phyloP scores from a whole-genome alignment of 345 rosid genomes.

The Eucalyptus cloeziana region DNA sequence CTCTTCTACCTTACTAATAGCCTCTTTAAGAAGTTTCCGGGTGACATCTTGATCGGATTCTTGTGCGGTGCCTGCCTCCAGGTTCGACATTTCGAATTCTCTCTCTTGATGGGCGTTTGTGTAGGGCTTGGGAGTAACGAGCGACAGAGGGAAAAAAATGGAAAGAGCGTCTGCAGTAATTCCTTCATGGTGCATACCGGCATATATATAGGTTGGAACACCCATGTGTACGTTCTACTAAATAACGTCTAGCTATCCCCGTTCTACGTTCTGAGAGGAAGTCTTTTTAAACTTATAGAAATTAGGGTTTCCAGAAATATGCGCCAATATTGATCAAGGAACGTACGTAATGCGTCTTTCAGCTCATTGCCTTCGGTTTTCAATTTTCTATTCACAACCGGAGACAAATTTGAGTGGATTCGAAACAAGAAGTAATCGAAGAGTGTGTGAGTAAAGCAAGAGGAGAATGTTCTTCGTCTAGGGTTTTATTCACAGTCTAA shows the following conservation, averaged over 20 bases:
- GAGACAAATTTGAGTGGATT: not conserved
- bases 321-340: not conserved
- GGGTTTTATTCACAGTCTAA: not conserved
- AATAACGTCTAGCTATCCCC: too few species aligned
- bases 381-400: not conserved
- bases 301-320: not conserved
- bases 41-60: too few species aligned
- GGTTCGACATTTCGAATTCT: too few species aligned
- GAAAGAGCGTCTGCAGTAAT: too few species aligned
- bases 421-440: not conserved
- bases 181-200: too few species aligned
- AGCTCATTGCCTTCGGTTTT: not conserved
- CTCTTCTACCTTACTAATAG: too few species aligned
- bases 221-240: too few species aligned
- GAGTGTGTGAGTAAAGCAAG: not conserved
- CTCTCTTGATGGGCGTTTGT: too few species aligned
- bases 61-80: not conserved
- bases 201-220: too few species aligned
- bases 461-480: not conserved
- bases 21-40: too few species aligned
- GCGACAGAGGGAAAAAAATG: too few species aligned
- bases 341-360: not conserved
- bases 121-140: too few species aligned
- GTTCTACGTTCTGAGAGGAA: not conserved
- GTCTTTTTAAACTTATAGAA: not conserved